Base-by-base conservation (phyloP, 768 basidiomycete species). In the Stropharia rugosoannulata region DNA sequence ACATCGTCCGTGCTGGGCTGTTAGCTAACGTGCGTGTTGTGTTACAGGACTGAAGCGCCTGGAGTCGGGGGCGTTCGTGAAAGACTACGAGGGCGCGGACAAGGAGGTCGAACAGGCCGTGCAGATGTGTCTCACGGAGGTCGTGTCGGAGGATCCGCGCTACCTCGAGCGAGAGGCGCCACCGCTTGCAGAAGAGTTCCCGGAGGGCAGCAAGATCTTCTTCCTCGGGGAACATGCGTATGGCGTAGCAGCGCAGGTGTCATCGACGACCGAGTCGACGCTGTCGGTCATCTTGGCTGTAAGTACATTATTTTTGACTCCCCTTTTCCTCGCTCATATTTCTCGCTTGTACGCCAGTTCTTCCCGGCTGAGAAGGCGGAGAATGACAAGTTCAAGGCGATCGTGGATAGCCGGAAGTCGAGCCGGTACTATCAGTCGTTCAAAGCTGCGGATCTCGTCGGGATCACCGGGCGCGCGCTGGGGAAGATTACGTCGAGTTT, bases 201-300 rank as follows among this genome's bases (percentile, higher is more conserved):
- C 95, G 0, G 85, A 84, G 0, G 92, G 90, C 0, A 90, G 85
- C 68, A 92, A 89, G 66, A 90, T 98, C 27, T 97, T 99, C 74
- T 98, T 98, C 84, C 80, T 98, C 6, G 95, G 96, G 13, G 89
- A 92, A 65, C 87, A 93, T 67, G 93, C 91, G 0, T 99, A 96
- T 65, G 97, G 97, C n/a, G 87, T 92, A 2, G 93, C 96, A 12
- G 95, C 95, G 0, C 90, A 95, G 64, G 93, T 99, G 10, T 80
- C 84, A 38, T 80, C 73, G 0, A 92, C 93, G 0, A 81, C 81
- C 0, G 82, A 89, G 3, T 78, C 80, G 2, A 76, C 83, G 1
- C 72, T 98, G 11, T 87, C 93, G 9, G 90, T 98, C 46, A 73
- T 92, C 42, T 81, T 98, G 55, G 95, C 94, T n/a, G 94, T 96